Percentiles rank a stretch among this genome's conserved stretches.
phyloP scores from a whole-genome alignment of 345 rosid species.

The Atalantia buxifolia region DNA sequence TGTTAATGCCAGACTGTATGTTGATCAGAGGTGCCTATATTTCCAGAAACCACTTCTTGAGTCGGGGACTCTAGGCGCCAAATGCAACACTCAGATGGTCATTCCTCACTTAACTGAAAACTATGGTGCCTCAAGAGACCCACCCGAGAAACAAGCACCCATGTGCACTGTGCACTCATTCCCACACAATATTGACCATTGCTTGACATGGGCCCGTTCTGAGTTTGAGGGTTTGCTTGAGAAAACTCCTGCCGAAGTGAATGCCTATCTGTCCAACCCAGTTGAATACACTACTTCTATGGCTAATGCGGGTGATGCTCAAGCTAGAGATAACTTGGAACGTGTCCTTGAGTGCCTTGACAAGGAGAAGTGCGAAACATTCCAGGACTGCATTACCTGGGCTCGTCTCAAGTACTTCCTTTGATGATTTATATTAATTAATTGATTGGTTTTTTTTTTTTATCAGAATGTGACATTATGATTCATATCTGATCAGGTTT shows the following conservation, averaged over 20 bases:
- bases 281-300: constrained; percentile 64
- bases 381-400: constrained; percentile 95
- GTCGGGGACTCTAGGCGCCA: constrained; percentile 98
- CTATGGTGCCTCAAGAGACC: constrained; percentile 98
- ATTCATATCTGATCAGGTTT: constrained; percentile 49
- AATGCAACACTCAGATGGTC: constrained; percentile 98
- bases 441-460: background rate
- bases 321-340: constrained; percentile 88
- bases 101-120: constrained; percentile 97
- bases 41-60: constrained; percentile 99
- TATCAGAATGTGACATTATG: constrained; percentile 19
- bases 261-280: constrained; percentile 81
- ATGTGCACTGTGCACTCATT: constrained; percentile 99
- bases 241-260: constrained; percentile 96
- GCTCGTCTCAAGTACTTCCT: constrained; percentile 73
- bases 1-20: constrained; percentile 93
- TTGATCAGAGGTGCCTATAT: constrained; percentile 95
- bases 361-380: constrained; percentile 73
- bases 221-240: constrained; percentile 98
- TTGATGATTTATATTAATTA: constrained; percentile 1
- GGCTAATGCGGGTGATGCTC: constrained; percentile 93
- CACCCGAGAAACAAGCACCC: constrained; percentile 99
- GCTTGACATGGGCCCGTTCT: constrained; percentile 99
- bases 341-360: constrained; percentile 91
- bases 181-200: constrained; percentile 99